Conservation (phyloP, 768 basidiomycete genomes). For the Hericium coralloides region DNA sequence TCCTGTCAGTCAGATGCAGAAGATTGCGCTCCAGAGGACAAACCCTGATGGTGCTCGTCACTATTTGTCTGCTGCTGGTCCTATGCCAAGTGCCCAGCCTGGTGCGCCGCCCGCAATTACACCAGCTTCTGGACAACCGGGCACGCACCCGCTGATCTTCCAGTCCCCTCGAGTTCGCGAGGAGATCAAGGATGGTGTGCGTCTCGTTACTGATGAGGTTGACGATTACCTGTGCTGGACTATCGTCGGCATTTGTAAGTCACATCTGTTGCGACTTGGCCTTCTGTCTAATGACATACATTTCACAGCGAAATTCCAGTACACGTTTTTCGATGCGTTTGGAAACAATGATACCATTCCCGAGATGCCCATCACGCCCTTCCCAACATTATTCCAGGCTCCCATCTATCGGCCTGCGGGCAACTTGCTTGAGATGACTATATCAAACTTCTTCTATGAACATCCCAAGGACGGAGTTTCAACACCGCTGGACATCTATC, state of each 20-base stretch:
- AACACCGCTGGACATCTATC: constrained; percentile 78
- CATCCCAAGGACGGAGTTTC: constrained; percentile 56
- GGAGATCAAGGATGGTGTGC: constrained; percentile 71
- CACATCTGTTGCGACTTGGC: constrained; percentile 4
- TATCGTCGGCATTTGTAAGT: constrained; percentile 88
- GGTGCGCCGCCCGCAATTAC: constrained; percentile 38
- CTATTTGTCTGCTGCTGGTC: constrained; percentile 85
- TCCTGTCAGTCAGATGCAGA: constrained; percentile 94
- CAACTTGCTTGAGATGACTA: constrained; percentile 74
- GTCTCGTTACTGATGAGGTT: constrained; percentile 75
- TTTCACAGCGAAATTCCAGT: constrained; percentile 77
- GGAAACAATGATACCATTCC: constrained; percentile 72
- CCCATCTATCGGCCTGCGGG: constrained; percentile 64
- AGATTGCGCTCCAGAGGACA: constrained; percentile 82
- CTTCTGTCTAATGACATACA: constrained; percentile 9
- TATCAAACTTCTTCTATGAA: constrained; percentile 83
- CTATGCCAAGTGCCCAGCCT: constrained; percentile 68
- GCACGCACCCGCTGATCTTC: constrained; percentile 75
- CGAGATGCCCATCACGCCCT: constrained; percentile 77
- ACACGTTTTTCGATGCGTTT: constrained; percentile 89
- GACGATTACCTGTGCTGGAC: constrained; percentile 96
- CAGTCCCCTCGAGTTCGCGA: constrained; percentile 74
- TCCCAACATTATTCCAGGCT: constrained; percentile 77
- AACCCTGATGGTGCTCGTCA: constrained; percentile 77
- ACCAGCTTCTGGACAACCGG: constrained; percentile 73